These are phyloP conservation scores for Hypoxylon lienhwacheense DNA, from an alignment of 495 filamentous ascomycete genomes.

Conservation along the genomic window DNA sequence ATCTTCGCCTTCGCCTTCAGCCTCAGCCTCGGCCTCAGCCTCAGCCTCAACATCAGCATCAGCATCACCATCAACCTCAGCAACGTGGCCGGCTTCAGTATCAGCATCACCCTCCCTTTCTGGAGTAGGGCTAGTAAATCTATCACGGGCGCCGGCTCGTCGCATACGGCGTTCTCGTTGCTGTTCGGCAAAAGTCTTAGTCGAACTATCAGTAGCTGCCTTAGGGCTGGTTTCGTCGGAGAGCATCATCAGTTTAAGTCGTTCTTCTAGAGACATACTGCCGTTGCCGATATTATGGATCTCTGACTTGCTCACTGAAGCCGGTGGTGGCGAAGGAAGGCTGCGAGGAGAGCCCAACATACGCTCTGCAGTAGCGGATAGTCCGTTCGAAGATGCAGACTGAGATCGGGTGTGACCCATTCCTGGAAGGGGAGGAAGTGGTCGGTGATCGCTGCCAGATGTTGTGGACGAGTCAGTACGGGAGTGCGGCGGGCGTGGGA, in stretches of 20 bases:
- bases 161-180: conserved; percentile 65
- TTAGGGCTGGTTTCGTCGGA: conserved; percentile 59
- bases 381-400: conserved; percentile 45
- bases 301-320: conserved; percentile 68
- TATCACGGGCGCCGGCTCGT: conserved; percentile 52
- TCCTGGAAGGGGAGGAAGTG: conserved; percentile 73
- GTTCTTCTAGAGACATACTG: conserved; percentile 78
- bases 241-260: conserved; percentile 81
- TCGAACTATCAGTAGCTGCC: conserved; percentile 38
- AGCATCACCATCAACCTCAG: conserved; percentile 48
- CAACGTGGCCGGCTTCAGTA: conserved; percentile 50
- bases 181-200: conserved; percentile 48
- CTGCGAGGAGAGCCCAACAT: conserved; percentile 60
- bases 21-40: neutral
- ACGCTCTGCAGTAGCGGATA: conserved; percentile 66
- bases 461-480: conserved; percentile 68
- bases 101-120: conserved; percentile 47
- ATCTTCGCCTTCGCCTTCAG: conserved; percentile 42
- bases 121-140: conserved; percentile 52
- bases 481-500: conserved; percentile 47
- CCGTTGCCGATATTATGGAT: conserved; percentile 66
- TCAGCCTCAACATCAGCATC: conserved; percentile 43
- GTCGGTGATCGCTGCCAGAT: conserved; percentile 72
- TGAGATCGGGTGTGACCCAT: conserved; percentile 43
- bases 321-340: conserved; percentile 68